Evolutionary conservation across 768 basidiomycete genomes (phyloP).

Genomic region (Kwoniella sp.): DNA sequence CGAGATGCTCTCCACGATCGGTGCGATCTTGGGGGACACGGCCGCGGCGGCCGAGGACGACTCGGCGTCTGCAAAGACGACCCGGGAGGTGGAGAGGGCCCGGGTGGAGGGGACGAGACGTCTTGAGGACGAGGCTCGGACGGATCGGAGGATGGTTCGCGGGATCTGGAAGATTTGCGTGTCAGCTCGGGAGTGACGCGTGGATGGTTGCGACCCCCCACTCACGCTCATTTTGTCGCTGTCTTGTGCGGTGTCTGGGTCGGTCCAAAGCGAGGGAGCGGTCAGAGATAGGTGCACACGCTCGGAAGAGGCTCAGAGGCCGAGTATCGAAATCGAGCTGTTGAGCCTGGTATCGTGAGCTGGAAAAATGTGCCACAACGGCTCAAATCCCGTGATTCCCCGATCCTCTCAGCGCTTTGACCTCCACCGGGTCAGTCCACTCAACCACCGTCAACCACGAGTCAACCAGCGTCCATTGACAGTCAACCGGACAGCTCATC

Average conservation of each 20-base stretch:
- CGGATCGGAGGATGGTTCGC: constrained; percentile 16
- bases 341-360: too few relatives aligned
- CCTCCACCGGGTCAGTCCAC: constrained; percentile 14
- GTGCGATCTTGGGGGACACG: constrained; percentile 58
- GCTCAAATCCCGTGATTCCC: not conserved
- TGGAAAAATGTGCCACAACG: constrained; percentile 4
- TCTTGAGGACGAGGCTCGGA: constrained; percentile 14
- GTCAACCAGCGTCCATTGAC: not conserved
- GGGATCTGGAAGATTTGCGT: constrained; percentile 3
- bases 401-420: not conserved
- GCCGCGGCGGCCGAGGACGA: constrained; percentile 5
- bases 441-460: not conserved
- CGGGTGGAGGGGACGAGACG: constrained; percentile 1
- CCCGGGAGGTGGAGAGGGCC: constrained; percentile 16
- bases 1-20: constrained; percentile 91
- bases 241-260: not conserved
- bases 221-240: constrained; percentile 18
- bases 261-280: not conserved
- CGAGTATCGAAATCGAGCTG: not conserved
- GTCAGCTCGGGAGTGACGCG: not conserved
- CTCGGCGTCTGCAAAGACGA: constrained; percentile 3
- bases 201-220: not conserved
- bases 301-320: too few relatives aligned
- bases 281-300: not conserved
- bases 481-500: not conserved